Conservation (phyloP, 441 rosid species). For the Metrosideros polymorpha region DNA sequence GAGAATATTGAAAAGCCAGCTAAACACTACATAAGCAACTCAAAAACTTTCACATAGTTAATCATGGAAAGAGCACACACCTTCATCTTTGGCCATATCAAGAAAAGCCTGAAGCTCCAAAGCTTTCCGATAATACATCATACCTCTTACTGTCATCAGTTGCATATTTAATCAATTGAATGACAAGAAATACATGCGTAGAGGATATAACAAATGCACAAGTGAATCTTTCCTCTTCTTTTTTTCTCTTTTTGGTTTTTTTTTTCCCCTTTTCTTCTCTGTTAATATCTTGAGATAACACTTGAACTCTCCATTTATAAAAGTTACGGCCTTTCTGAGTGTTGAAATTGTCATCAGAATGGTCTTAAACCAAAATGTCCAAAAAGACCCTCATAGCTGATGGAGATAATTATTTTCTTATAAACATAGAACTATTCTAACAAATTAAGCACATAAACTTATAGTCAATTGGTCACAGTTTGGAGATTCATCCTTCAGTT, state of each 20-base stretch:
- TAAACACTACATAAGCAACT: neutral
- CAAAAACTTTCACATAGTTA: neutral
- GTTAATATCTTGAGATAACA: too few relatives aligned
- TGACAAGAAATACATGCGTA: neutral
- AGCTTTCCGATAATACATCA: slow-evolving; percentile 98
- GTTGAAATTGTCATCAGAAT: neutral
- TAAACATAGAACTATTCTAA: neutral
- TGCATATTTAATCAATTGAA: slow-evolving; percentile 7
- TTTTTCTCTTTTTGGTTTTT: neutral
- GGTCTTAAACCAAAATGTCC: neutral
- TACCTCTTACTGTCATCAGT: slow-evolving; percentile 81
- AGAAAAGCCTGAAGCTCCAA: slow-evolving; percentile 99
- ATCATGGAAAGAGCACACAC: slow-evolving; percentile 22
- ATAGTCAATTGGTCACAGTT: neutral
- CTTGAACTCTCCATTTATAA: neutral
- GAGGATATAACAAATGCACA: neutral
- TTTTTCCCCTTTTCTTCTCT: too few relatives aligned
- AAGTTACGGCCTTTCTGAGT: neutral
- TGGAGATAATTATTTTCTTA: neutral
- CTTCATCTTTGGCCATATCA: slow-evolving; percentile 98
- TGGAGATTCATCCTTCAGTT: neutral
- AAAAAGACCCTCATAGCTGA: neutral
- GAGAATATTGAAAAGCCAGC: neutral
- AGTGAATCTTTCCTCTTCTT: neutral
- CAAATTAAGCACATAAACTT: neutral